Evolutionary conservation across 371 early-diverging fungal genomes (phyloP), one percentile per base, ranked within the genome.

Genomic region (Lichtheimia corymbifera): DNA sequence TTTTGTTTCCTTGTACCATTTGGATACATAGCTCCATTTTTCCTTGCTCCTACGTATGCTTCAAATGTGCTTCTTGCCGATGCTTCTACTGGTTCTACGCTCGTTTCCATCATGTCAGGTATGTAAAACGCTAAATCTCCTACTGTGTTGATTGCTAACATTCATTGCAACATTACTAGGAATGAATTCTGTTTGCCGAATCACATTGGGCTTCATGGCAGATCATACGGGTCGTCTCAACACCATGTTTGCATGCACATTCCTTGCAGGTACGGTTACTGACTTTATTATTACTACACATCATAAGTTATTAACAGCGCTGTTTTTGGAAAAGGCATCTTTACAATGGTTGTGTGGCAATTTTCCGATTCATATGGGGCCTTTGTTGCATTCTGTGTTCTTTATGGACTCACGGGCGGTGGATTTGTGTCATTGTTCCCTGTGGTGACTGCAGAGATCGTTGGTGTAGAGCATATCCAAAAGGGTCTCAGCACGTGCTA

Each of bases 391-490:
- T 77, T 57, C 40, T 72, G 71, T 27, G 67, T 74, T 0, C 45
- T 84, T 4, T 85, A 83, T 50, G 88, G 88, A 0, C 64, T 84
- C 7, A 77, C 79, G n/a, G 76, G 80, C 28, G 85, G 87, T 11
- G 84, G 76, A 7, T 82, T 75, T 45, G 72, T 82, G 11, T 71
- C 74, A 25, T 66, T 82, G 1, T 73, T 76, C 3, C 82, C 82
- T 42, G 77, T 76, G 2, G 73, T 80, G 14, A 72, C 80, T 5
- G 78, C 79, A 9, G 79, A 81, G 22, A 67, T 81, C 20, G 76
- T 76, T 53, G 80, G 78, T 20, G 64, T 79, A 20, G 61, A 73
- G 49, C 72, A 77, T 12, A 58, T 84, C 35, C 77, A 77, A 15
- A 63, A 66, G 55, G 75, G 71, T 4, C 66, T 75, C 14, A 81